Conservation (phyloP, 176 grass and related monocot species). For the Triticum urartu region DNA sequence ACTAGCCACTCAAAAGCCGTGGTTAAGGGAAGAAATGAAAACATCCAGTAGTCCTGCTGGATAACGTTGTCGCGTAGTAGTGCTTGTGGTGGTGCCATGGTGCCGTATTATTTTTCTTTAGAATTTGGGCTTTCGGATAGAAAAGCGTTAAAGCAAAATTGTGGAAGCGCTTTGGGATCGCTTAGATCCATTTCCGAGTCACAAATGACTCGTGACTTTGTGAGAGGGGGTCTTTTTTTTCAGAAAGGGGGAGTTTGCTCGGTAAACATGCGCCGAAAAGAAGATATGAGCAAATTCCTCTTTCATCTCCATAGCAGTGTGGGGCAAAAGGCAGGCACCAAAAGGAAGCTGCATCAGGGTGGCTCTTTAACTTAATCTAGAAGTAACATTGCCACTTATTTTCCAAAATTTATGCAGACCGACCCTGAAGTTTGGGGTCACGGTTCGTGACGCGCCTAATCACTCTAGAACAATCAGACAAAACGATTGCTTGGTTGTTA, state of each 20-base stretch:
- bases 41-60: neutral
- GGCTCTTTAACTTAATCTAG: neutral
- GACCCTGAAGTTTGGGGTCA: neutral
- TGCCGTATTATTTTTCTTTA: neutral
- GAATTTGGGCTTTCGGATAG: neutral
- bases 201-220: neutral
- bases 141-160: neutral
- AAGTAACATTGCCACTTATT: neutral
- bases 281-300: neutral
- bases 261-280: neutral
- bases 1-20: neutral
- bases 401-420: neutral
- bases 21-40: neutral
- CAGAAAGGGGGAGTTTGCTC: neutral
- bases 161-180: slow-evolving; percentile 12
- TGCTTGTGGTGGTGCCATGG: neutral
- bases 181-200: slow-evolving; percentile 7
- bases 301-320: neutral
- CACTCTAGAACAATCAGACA: neutral
- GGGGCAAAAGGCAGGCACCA: neutral
- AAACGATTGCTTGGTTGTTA: too few species aligned
- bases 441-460: neutral
- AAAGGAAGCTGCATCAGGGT: neutral
- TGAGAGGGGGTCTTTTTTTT: neutral
- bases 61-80: neutral